phyloP scores from a whole-genome alignment of 2,329 filamentous ascomycete species.

The Aspergillus sp. region DNA sequence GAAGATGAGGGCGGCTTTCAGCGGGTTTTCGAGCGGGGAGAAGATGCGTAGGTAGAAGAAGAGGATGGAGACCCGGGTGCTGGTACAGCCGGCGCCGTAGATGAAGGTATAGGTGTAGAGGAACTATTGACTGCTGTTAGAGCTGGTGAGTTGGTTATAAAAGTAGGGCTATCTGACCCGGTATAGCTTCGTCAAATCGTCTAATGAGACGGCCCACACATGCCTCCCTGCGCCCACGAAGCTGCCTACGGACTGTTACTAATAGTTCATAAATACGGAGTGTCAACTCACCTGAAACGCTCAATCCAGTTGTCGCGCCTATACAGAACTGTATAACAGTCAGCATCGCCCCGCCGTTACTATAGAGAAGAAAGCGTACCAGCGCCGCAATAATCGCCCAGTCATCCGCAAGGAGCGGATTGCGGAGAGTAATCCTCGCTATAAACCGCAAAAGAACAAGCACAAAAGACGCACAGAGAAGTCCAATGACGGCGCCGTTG shows the following conservation, averaged over 20 bases:
- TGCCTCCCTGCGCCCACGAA: conserved; percentile 12
- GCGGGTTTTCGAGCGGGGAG: conserved; percentile 9
- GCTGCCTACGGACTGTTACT: background rate
- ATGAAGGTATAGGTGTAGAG: conserved; percentile 18
- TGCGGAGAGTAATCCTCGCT: conserved; percentile 8
- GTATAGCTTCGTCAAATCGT: conserved; percentile 9
- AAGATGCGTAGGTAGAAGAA: conserved; percentile 26
- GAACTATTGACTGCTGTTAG: background rate
- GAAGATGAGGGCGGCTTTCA: conserved; percentile 7
- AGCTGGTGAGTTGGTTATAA: background rate
- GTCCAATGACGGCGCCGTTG: conserved; percentile 13
- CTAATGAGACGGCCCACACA: conserved; percentile 12
- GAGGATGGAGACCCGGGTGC: conserved; percentile 22
- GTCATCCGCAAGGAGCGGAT: conserved; percentile 16
- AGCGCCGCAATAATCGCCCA: conserved; percentile 14
- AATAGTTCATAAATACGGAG: background rate
- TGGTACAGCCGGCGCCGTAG: conserved; percentile 16
- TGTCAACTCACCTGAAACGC: conserved; percentile 4
- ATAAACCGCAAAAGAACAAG: conserved; percentile 17
- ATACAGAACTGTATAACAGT: background rate
- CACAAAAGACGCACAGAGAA: conserved; percentile 8
- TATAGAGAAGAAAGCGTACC: background rate
- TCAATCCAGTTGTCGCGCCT: conserved; percentile 9
- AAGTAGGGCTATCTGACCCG: conserved; percentile 4
- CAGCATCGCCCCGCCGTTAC: background rate